Conservation (phyloP, 108 stramenopile genomes). For the Stephanodiscus minutulus region DNA sequence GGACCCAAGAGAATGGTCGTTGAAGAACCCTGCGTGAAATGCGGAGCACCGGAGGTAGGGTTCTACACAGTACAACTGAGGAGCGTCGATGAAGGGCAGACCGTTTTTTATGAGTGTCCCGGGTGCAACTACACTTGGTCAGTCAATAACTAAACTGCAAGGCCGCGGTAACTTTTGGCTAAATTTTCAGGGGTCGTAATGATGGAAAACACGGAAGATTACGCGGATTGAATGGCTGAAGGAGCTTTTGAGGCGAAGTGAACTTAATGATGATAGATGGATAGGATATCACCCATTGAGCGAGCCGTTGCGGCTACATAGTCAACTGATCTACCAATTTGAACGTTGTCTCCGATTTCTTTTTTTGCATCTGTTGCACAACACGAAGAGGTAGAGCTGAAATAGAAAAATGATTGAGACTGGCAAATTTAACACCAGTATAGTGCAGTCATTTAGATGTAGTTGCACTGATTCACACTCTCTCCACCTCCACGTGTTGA, state of each 20-base stretch:
- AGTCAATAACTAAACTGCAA: slow-evolving; percentile 77
- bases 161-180: background rate
- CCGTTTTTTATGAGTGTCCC: slow-evolving; percentile 99
- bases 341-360: too few species aligned
- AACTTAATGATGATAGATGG: background rate
- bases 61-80: slow-evolving; percentile 98
- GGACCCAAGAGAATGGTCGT: slow-evolving; percentile 89
- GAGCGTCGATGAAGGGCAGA: slow-evolving; percentile 98
- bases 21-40: slow-evolving; percentile 96
- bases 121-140: slow-evolving; percentile 90
- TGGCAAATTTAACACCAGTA: background rate
- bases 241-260: too few species aligned
- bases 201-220: background rate
- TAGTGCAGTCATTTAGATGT: background rate
- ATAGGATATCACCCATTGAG: background rate
- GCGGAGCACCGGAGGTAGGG: slow-evolving; percentile 88
- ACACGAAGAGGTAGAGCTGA: too few species aligned
- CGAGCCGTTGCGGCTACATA: background rate
- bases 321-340: too few species aligned
- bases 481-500: too few species aligned
- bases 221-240: background rate
- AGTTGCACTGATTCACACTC: background rate
- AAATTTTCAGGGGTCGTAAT: background rate
- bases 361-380: too few species aligned
- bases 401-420: too few species aligned